A percentile compares a stretch with the other conserved stretches of the same genome.
Conservation (phyloP, 495 filamentous ascomycete genomes). For the Neurospora sp. region DNA sequence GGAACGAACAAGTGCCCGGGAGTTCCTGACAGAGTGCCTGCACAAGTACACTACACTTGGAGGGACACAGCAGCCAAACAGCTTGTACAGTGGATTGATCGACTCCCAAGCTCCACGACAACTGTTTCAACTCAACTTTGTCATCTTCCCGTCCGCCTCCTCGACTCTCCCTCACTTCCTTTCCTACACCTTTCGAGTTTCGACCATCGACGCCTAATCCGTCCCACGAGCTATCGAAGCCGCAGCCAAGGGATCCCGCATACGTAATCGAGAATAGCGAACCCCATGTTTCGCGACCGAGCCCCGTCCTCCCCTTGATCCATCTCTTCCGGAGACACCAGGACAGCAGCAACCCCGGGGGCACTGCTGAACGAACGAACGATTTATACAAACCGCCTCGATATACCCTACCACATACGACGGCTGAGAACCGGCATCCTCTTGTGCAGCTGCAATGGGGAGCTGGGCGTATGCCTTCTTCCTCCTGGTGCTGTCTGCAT, state of each 20-base stretch:
- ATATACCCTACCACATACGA: constrained; percentile 9
- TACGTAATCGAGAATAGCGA: not conserved
- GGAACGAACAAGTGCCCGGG: not conserved
- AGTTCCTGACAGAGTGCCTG: not conserved
- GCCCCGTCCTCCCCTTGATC: not conserved
- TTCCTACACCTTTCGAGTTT: not conserved
- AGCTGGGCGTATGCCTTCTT: constrained; percentile 26
- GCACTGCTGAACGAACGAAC: not conserved
- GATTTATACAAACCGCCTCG: constrained; percentile 7
- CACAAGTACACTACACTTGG: not conserved
- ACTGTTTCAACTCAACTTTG: not conserved
- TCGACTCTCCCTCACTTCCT: not conserved
- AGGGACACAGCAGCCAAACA: not conserved
- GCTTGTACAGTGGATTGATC: not conserved
- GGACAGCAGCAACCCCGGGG: not conserved
- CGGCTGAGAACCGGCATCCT: not conserved
- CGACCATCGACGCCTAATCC: not conserved
- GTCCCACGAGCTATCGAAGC: not conserved
- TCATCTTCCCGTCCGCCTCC: not conserved
- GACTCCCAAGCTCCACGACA: not conserved
- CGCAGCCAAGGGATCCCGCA: not conserved
- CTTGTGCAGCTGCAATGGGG: constrained; percentile 24
- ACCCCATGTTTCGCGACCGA: not conserved
- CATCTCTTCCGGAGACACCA: not conserved
- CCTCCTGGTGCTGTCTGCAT: constrained; percentile 40